These are phyloP conservation scores for Saturnispora besseyi DNA, from an alignment of 805 yeast genomes.

Conservation along the genomic window DNA sequence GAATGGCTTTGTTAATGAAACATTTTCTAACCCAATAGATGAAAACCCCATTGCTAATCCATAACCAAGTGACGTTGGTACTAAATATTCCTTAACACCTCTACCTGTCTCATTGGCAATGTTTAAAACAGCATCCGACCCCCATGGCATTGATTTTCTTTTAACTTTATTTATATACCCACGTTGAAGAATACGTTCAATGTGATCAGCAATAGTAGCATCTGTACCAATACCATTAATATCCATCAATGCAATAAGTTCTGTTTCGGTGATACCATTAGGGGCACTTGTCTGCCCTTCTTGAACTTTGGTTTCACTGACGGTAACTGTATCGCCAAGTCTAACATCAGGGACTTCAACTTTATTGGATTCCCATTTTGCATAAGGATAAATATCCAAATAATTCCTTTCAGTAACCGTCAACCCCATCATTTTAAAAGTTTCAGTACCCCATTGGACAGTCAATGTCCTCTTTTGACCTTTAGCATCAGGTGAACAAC, in stretches of 20 bases:
- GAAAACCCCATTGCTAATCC: conserved; percentile 86
- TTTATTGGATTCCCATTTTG: conserved; percentile 63
- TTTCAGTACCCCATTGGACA: conserved; percentile 71
- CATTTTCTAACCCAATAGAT: conserved; percentile 58
- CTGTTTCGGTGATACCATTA: conserved; percentile 78
- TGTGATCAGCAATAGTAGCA: conserved; percentile 98
- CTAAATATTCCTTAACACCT: conserved; percentile 35
- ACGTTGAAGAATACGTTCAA: conserved; percentile 64
- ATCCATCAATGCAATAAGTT: conserved; percentile 88
- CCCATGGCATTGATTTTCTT: conserved; percentile 6
- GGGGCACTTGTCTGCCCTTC: conserved; percentile 82
- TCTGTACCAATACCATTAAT: conserved; percentile 97
- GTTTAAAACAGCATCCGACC: neutral
- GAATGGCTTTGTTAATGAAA: conserved; percentile 81
- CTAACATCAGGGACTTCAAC: conserved; percentile 52
- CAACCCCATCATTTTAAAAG: conserved; percentile 64
- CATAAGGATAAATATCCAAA: conserved; percentile 70
- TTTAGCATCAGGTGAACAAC: conserved; percentile 84
- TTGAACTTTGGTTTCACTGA: conserved; percentile 49
- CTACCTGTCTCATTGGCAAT: conserved; percentile 29
- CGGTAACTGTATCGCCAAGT: conserved; percentile 46
- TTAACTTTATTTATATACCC: conserved; percentile 49
- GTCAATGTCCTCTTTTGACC: conserved; percentile 60
- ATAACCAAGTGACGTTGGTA: conserved; percentile 79
- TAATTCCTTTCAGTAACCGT: conserved; percentile 67